Percentiles rank a stretch among this genome's conserved stretches.
Conservation (phyloP, 257 asterid species). For the Plectranthus barbatus region DNA sequence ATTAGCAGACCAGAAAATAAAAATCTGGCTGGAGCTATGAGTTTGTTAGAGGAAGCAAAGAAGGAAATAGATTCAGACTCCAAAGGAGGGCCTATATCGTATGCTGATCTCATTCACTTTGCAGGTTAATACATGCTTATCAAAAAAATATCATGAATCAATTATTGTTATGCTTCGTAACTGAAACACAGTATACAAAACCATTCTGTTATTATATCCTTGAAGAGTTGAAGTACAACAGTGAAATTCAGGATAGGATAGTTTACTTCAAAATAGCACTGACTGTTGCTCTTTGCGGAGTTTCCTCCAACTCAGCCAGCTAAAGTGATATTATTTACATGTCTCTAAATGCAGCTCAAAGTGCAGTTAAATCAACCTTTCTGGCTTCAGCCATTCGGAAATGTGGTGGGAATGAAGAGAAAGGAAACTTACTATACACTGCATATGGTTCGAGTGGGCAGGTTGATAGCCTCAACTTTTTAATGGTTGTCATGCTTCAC, state of each 20-base stretch:
- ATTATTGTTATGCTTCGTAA: conserved; percentile 4
- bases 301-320: background rate
- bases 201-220: no score
- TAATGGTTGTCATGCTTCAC: background rate
- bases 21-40: conserved; percentile 56
- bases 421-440: conserved; percentile 61
- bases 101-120: conserved; percentile 79
- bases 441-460: conserved; percentile 94
- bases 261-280: background rate
- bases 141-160: background rate
- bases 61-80: conserved; percentile 78
- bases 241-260: background rate
- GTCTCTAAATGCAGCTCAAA: conserved; percentile 62
- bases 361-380: conserved; percentile 81
- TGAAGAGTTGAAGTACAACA: background rate
- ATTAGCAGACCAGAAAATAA: conserved; percentile 90
- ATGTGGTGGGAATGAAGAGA: conserved; percentile 92
- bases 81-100: conserved; percentile 81
- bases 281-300: background rate
- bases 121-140: conserved; percentile 45
- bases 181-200: background rate
- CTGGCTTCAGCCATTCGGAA: conserved; percentile 79
- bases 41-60: conserved; percentile 67
- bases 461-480: conserved; percentile 28
- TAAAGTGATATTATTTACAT: background rate